These are phyloP conservation scores for Endogone sp. DNA, from an alignment of 192 early-diverging fungal genomes.

Conservation along the genomic window DNA sequence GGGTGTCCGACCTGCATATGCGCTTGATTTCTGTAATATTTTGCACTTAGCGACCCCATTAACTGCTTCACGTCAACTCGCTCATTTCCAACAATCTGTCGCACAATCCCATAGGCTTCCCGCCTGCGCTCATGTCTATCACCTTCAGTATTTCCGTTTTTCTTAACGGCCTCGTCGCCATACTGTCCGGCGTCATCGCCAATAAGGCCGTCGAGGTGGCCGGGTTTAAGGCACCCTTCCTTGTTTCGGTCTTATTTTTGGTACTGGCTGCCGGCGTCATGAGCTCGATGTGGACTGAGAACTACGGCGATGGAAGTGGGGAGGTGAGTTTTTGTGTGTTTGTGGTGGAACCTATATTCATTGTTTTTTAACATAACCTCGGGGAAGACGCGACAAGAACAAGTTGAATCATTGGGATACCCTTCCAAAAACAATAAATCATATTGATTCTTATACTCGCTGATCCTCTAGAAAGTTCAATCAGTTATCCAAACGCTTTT, in stretches of 20 bases:
- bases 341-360: not conserved
- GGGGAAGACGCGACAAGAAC: no score
- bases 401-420: no score
- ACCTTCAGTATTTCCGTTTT: constrained; percentile 67
- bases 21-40: no score
- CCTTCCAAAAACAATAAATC: no score
- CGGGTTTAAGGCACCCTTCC: constrained; percentile 61
- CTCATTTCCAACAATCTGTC: no score
- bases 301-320: constrained; percentile 53
- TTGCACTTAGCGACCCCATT: no score
- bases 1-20: no score
- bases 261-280: constrained; percentile 46
- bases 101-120: constrained; percentile 36
- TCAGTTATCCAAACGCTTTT: not conserved
- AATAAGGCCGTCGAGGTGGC: constrained; percentile 51
- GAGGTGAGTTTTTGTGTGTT: constrained; percentile 2
- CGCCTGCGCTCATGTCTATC: constrained; percentile 41
- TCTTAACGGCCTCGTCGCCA: constrained; percentile 68
- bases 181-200: constrained; percentile 59
- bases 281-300: constrained; percentile 59
- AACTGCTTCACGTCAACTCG: no score
- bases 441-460: not conserved
- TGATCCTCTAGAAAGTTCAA: not conserved
- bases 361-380: no score
- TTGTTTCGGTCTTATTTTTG: constrained; percentile 48